Evolutionary conservation across 2,329 filamentous ascomycete species (phyloP), one percentile per base, ranked within the genome.

Genomic region (Epichloe glyceriae): DNA sequence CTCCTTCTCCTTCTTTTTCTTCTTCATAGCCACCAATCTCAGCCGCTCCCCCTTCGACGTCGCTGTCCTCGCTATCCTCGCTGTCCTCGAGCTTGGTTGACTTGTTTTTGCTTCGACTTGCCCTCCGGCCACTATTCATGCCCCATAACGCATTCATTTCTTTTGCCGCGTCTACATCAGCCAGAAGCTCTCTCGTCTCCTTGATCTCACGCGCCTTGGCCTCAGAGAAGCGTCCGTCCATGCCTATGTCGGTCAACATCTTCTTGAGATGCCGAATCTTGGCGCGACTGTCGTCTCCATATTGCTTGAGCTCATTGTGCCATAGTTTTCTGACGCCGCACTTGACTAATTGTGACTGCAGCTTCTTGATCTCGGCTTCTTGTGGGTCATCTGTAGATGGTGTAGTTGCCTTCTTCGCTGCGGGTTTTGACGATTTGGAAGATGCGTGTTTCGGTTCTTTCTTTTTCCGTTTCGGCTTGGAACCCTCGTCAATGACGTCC

Each of bases 271-370:
- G 88, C 49, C 75, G 75, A 54, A 96, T 87, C 72, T 95, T 96
- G 47, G 80, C 87, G 54, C 82, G 85, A 4, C 76, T 64, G 22
- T 90, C 86, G 50, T 83, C 78, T 1, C 76, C 77, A 60, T 79
- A 89, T 50, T 81, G 73, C 64, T 87, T 87, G 30, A 98, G 75
- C 67, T 96, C 88, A 55, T 85, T 82, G 47, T 78, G 79, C 91
- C 93, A 98, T 54, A 96, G 79, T 64, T 96, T 97, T 49, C 88
- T 85, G 50, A 96, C 80, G 33, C 91, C 91, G 61, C 91, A 98
- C 67, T 96, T 95, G 44, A 84, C 70, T 6, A 98, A 77, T 67
- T 91, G 88, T 8, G 82, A 79, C 68, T 97, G 91, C 3, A 97
- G 73, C 46, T 83, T 85, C 67, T 95, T 97, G 63, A 96, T 85